phyloP scores from a whole-genome alignment of 1,284 basidiomycete genomes.

The Sporisorium scitamineum region DNA sequence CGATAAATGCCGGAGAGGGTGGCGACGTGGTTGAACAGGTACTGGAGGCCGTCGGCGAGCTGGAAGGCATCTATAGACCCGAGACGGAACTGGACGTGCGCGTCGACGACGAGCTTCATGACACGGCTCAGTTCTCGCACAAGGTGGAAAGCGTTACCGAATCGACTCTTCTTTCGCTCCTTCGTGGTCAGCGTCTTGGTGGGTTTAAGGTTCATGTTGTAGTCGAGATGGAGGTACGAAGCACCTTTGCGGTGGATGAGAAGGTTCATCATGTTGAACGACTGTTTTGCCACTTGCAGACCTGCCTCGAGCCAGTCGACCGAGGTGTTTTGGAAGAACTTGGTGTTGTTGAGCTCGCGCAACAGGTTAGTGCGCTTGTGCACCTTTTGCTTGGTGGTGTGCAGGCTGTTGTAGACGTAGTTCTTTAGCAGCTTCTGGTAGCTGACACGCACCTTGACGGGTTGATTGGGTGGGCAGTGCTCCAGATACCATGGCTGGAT shows the following conservation, averaged over 20 bases:
- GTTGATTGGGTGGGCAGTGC: slow-evolving; percentile 94
- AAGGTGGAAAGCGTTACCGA: slow-evolving; percentile 98
- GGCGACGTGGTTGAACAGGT: slow-evolving; percentile 96
- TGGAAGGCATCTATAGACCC: slow-evolving; percentile 99
- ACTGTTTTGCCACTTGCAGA: slow-evolving; percentile 96
- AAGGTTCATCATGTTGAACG: slow-evolving; percentile 99
- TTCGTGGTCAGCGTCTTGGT: slow-evolving; percentile 99
- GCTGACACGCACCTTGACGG: slow-evolving; percentile 98
- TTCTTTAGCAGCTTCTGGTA: slow-evolving; percentile 99
- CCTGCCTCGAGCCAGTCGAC: slow-evolving; percentile 99
- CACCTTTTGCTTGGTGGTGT: slow-evolving; percentile 88
- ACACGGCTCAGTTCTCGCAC: slow-evolving; percentile 97
- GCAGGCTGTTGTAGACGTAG: slow-evolving; percentile 93
- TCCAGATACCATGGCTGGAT: slow-evolving; percentile 96
- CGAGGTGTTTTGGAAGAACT: slow-evolving; percentile 98
- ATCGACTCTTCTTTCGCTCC: slow-evolving; percentile 99
- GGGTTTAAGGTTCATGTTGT: slow-evolving; percentile 95
- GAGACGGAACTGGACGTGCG: slow-evolving; percentile 97
- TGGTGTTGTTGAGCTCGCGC: slow-evolving; percentile 94
- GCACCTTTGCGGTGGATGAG: slow-evolving; percentile 98
- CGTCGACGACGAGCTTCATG: slow-evolving; percentile 98
- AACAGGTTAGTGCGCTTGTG: slow-evolving; percentile 98
- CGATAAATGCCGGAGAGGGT: slow-evolving; percentile 99
- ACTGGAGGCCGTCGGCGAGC: slow-evolving; percentile 96
- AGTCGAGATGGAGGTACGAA: slow-evolving; percentile 92